Conservation (phyloP, 2,329 filamentous ascomycete genomes). For the Amauroascus niger region DNA sequence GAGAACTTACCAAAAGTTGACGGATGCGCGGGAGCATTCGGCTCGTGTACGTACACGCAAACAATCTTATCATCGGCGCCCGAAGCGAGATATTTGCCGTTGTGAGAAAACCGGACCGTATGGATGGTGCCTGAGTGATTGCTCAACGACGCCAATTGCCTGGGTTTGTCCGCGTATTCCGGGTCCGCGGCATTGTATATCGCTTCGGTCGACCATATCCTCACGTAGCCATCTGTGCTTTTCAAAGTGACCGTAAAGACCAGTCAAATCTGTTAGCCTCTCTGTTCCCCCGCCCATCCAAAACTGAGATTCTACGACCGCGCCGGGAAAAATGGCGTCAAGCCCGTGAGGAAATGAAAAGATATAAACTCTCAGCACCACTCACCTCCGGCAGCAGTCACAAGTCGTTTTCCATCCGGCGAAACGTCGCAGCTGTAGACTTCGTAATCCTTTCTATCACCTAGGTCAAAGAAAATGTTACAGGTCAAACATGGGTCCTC, state of each 20-base stretch:
- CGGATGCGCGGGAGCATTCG: conserved; percentile 64
- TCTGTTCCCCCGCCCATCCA: not conserved
- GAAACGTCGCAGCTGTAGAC: conserved; percentile 98
- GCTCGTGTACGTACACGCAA: conserved; percentile 87
- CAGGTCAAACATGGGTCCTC: not conserved
- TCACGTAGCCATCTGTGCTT: conserved; percentile 84
- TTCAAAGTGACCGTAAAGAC: not conserved
- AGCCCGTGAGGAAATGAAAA: too few species aligned
- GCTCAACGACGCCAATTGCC: conserved; percentile 95
- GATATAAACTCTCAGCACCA: not conserved
- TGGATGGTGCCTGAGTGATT: conserved; percentile 97
- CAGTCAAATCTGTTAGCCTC: too few species aligned
- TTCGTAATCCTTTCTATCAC: conserved; percentile 96
- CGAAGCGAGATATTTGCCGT: conserved; percentile 88
- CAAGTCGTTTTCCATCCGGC: conserved; percentile 80
- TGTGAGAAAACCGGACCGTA: conserved; percentile 91
- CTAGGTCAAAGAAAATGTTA: conserved; percentile 34
- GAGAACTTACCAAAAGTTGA: conserved; percentile 61
- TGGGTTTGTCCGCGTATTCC: conserved; percentile 62
- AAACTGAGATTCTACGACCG: too few species aligned
- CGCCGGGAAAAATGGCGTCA: too few species aligned
- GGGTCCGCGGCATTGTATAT: conserved; percentile 71
- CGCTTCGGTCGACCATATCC: conserved; percentile 94
- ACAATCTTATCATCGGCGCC: conserved; percentile 98
- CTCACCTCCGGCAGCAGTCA: conserved; percentile 85